A percentile compares a stretch with the other conserved stretches of the same genome.
These are phyloP conservation scores for Pyrenophora tritici-repentis DNA, from an alignment of 2,329 filamentous ascomycete genomes.

Conservation along the genomic window DNA sequence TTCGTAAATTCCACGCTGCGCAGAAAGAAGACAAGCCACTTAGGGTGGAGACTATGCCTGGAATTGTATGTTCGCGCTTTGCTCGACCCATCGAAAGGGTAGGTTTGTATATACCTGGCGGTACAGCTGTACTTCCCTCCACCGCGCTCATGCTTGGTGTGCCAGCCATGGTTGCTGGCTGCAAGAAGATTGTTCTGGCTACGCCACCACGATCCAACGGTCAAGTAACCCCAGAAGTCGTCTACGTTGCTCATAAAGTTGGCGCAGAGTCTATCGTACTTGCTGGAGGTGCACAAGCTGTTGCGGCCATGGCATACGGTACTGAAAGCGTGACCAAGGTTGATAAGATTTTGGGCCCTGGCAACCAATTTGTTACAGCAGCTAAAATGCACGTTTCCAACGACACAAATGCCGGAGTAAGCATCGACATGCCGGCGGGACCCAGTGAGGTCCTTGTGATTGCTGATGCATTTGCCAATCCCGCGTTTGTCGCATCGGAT, in stretches of 20 bases:
- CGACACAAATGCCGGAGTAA: constrained; percentile 91
- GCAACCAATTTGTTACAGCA: constrained; percentile 97
- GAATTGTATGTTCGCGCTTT: constrained; percentile 92
- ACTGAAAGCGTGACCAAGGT: constrained; percentile 94
- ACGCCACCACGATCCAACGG: constrained; percentile 89
- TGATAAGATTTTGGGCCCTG: constrained; percentile 96
- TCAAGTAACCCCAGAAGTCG: constrained; percentile 91
- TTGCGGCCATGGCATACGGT: constrained; percentile 96
- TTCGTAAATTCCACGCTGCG: constrained; percentile 88
- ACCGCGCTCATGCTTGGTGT: constrained; percentile 98
- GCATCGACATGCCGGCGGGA: constrained; percentile 98
- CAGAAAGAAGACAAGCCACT: constrained; percentile 84
- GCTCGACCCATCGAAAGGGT: constrained; percentile 90
- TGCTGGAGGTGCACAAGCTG: constrained; percentile 91
- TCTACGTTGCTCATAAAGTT: constrained; percentile 96
- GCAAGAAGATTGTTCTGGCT: constrained; percentile 90
- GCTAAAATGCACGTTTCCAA: constrained; percentile 99
- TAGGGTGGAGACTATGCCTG: constrained; percentile 94
- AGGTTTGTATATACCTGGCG: constrained; percentile 94
- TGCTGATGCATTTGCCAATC: constrained; percentile 84
- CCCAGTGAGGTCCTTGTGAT: constrained; percentile 97
- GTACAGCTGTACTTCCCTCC: constrained; percentile 94
- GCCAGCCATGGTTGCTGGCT: constrained; percentile 95
- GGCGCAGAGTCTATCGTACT: constrained; percentile 95
- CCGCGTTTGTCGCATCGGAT: constrained; percentile 93